Conservation (phyloP, 306 rosid species). For the Quercus rubra region DNA sequence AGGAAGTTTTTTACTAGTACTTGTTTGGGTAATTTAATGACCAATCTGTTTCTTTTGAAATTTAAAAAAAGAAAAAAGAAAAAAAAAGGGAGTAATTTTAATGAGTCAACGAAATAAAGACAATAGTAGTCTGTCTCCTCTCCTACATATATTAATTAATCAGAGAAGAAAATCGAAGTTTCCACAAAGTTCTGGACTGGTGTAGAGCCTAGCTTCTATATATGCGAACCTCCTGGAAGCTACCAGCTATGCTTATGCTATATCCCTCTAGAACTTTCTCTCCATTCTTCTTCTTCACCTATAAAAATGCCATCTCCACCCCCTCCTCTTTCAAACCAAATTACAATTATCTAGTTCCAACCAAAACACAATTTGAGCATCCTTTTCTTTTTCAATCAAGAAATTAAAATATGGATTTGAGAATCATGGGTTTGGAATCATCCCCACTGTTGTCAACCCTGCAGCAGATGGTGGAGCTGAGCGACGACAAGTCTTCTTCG, state of each 20-base stretch:
- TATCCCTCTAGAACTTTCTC: constrained; percentile 17
- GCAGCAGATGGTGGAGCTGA: constrained; percentile 50
- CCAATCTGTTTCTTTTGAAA: no score
- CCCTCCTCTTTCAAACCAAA: accelerated
- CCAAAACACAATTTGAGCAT: no score
- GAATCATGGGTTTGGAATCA: constrained; percentile 58
- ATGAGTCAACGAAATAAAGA: no score
- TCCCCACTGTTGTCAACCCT: constrained; percentile 58
- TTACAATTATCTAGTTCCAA: no score
- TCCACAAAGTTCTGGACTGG: constrained; percentile 11
- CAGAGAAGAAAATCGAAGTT: neutral
- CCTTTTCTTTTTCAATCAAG: neutral
- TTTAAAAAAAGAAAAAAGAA: no score
- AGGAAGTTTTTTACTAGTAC: no score
- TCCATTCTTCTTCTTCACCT: neutral
- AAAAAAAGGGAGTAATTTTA: no score
- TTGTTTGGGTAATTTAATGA: no score
- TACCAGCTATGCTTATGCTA: neutral
- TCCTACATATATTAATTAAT: no score
- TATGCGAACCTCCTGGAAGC: constrained; percentile 24
- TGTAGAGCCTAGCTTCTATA: neutral
- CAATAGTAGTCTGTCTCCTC: no score
- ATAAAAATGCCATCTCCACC: neutral
- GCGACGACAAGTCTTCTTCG: constrained; percentile 44
- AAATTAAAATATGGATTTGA: constrained; percentile 56